Base-by-base conservation (phyloP, 23 red algal species). In the Gracilaria gracilis region DNA sequence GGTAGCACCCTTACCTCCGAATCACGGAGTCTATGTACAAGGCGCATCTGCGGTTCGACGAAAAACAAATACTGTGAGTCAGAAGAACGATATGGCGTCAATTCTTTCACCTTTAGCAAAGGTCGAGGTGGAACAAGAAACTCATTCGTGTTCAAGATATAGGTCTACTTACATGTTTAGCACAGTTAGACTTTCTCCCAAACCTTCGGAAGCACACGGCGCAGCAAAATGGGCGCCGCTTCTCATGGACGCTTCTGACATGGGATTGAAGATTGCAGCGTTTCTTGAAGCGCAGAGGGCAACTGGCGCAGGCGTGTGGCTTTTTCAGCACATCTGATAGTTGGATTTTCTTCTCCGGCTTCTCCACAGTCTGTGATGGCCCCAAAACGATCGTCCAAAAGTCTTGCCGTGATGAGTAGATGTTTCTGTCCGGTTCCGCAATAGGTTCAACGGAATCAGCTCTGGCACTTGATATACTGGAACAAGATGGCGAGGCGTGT, bases 181-280 rank as follows among this genome's bases (percentile, higher is more conserved):
- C 87, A 61, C 87, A 90, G 61, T 90, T 90, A 6, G 87, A 90
- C 57, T 90, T 90, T 39, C 87, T 64, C 16, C 67, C 87, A 53
- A 90, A 90, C 58, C 48, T 80, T 17, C 87, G 71, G 28, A 90
- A 38, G 57, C 87, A 90, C 24, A 90, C 57, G 15, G 38, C 31
- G 27, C 87, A 90, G 14, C n/a, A 40, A 69, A 67, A 90, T 13
- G 87, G 87, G 28, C 87, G 87, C 32, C 81, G 17, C 39, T 90
- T 90, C 32, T 90, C 75, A 81, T 90, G 87, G 17, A 90, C 87
- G 51, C 74, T 90, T 29, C 87, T 79, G 4, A 90, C 57, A 67
- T 90, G 87, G 28, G 87, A 77, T 53, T 55, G 51, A 23, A 90
- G 70, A 67, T 90, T 90, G 44, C 87, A 90, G 29, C 87, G 71